Conservation (phyloP, 2,329 filamentous ascomycete genomes). For the Ceratocystis cacaofunesta region DNA sequence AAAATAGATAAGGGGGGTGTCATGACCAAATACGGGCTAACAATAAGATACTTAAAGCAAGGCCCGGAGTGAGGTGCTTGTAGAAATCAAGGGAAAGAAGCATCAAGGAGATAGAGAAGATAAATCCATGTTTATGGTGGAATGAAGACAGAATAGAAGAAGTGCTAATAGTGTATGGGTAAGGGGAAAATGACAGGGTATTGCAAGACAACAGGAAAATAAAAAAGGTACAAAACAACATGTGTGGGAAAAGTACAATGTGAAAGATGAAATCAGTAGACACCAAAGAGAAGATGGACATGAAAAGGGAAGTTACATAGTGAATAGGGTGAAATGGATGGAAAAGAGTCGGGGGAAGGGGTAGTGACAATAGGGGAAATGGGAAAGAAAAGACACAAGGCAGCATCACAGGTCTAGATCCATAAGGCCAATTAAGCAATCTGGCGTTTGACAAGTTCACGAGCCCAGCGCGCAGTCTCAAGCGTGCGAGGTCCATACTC, state of each 20-base stretch:
- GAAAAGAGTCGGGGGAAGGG: conserved; percentile 1
- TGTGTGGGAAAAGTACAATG: conserved; percentile 18
- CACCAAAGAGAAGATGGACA: conserved; percentile 22
- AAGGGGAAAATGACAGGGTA: conserved; percentile 14
- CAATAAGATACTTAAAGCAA: conserved; percentile 3
- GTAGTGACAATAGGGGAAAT: neutral
- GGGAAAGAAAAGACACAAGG: conserved; percentile 12
- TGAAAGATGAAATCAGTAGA: conserved; percentile 25
- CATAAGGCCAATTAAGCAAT: conserved; percentile 25
- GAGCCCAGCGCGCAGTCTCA: conserved; percentile 91
- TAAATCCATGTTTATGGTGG: conserved; percentile 6
- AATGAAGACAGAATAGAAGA: conserved; percentile 6
- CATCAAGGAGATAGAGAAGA: conserved; percentile 18
- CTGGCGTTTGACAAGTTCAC: conserved; percentile 94
- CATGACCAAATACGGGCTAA: neutral
- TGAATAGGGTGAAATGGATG: neutral
- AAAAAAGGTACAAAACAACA: conserved; percentile 19
- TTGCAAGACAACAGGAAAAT: conserved; percentile 15
- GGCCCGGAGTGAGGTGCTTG: neutral
- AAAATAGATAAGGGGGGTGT: conserved; percentile 5
- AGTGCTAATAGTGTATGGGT: conserved; percentile 11
- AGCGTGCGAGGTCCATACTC: conserved; percentile 76
- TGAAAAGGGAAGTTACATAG: conserved; percentile 20
- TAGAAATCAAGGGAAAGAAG: conserved; percentile 16
- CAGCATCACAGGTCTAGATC: conserved; percentile 5